Evolutionary conservation across 1,139 yeast species (phyloP).

Genomic region (Pichia terricola): DNA sequence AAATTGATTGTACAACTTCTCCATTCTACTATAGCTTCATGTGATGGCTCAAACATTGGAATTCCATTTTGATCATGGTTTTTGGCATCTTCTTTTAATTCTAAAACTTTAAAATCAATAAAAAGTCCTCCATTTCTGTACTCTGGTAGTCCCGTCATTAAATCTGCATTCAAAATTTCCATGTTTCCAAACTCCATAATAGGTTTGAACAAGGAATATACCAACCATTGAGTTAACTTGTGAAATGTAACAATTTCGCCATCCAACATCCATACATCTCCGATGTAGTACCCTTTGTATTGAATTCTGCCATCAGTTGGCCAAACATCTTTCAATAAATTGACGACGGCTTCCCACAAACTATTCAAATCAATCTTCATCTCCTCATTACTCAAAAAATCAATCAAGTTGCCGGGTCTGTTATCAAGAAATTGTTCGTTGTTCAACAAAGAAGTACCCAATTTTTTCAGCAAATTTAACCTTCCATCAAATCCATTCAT

Average conservation of each 20-base stretch:
- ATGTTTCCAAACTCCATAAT: constrained; percentile 35
- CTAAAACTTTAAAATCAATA: constrained; percentile 41
- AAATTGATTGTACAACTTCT: constrained; percentile 48
- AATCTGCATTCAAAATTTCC: constrained; percentile 29
- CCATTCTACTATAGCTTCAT: constrained; percentile 58
- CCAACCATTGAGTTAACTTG: constrained; percentile 53
- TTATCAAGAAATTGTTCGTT: constrained; percentile 34
- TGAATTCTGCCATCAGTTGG: constrained; percentile 43
- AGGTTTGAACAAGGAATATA: constrained; percentile 47
- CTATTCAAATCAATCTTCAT: constrained; percentile 31
- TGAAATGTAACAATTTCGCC: constrained; percentile 45
- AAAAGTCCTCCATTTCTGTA: constrained; percentile 55
- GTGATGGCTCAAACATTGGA: constrained; percentile 42
- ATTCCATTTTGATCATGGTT: constrained; percentile 27
- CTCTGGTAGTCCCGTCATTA: constrained; percentile 54
- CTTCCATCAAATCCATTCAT: constrained; percentile 46
- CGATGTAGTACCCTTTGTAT: constrained; percentile 39
- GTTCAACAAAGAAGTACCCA: constrained; percentile 35
- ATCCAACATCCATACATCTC: constrained; percentile 47
- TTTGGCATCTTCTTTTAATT: too few species aligned
- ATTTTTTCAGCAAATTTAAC: constrained; percentile 31
- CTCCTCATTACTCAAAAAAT: constrained; percentile 27
- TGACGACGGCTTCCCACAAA: constrained; percentile 44
- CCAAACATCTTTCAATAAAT: constrained; percentile 46
- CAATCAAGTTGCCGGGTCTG: constrained; percentile 48